Evolutionary conservation across 495 filamentous ascomycete genomes (phyloP).

Genomic region (Thozetella sp.): DNA sequence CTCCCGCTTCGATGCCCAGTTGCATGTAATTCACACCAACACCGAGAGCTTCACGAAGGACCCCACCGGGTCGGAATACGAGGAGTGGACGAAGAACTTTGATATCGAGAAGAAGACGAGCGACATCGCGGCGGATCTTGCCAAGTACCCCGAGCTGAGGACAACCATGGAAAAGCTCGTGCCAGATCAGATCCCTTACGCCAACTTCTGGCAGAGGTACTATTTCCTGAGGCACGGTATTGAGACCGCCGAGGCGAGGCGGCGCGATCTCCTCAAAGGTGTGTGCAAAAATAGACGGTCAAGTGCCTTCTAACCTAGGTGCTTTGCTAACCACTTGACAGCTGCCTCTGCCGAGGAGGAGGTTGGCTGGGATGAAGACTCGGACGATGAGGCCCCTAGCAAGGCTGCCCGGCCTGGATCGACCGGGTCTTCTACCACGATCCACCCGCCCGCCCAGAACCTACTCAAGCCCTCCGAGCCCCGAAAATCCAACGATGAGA

Average conservation of each 20-base stretch:
- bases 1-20: conserved; percentile 91
- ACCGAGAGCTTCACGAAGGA: conserved; percentile 85
- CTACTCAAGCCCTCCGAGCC: conserved; percentile 62
- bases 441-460: conserved; percentile 39
- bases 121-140: conserved; percentile 78
- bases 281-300: conserved; percentile 17
- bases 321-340: conserved; percentile 38
- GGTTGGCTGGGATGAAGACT: conserved; percentile 79
- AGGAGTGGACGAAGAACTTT: conserved; percentile 74
- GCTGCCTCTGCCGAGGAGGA: conserved; percentile 72
- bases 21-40: conserved; percentile 91
- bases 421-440: conserved; percentile 53
- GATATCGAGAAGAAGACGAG: conserved; percentile 83
- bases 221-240: conserved; percentile 94
- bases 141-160: conserved; percentile 86
- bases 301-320: conserved; percentile 4
- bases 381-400: conserved; percentile 23
- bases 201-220: conserved; percentile 90
- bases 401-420: conserved; percentile 40
- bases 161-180: conserved; percentile 95
- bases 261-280: conserved; percentile 93
- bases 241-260: conserved; percentile 90
- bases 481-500: conserved; percentile 83
- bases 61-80: conserved; percentile 73
- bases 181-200: conserved; percentile 85